Conservation (phyloP, 2,329 filamentous ascomycete genomes). For the Alternaria brassicicola region DNA sequence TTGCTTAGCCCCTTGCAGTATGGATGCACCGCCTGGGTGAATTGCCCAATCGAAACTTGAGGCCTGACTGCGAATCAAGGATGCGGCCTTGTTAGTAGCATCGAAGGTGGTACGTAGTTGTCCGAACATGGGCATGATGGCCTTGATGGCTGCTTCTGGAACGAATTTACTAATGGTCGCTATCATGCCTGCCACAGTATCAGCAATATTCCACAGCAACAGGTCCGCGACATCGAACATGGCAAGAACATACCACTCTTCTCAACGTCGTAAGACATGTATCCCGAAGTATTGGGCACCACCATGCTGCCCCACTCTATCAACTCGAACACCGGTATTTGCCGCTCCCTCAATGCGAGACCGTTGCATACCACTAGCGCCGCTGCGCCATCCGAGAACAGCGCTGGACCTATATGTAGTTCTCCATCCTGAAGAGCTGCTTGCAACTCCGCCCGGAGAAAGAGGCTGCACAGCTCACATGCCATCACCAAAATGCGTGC, state of each 20-base stretch:
- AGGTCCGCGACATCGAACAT: neutral
- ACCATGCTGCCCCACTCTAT: conserved; percentile 69
- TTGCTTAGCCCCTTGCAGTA: conserved; percentile 67
- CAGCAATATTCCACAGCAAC: neutral
- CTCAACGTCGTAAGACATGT: conserved; percentile 70
- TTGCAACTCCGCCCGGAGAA: conserved; percentile 70
- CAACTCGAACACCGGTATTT: conserved; percentile 60
- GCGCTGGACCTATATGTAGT: conserved; percentile 67
- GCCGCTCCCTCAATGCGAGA: conserved; percentile 53
- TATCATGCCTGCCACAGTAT: conserved; percentile 21
- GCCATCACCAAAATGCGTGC: conserved; percentile 70
- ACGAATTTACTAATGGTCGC: conserved; percentile 33
- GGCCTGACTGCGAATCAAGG: conserved; percentile 44
- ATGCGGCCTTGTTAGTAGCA: conserved; percentile 38
- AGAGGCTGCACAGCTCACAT: conserved; percentile 59
- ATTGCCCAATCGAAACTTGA: conserved; percentile 74
- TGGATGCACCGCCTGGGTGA: conserved; percentile 71
- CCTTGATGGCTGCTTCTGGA: conserved; percentile 20
- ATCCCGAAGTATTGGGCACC: conserved; percentile 65
- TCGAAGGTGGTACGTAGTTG: conserved; percentile 17
- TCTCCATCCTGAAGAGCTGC: conserved; percentile 58
- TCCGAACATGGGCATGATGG: conserved; percentile 44
- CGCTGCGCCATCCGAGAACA: conserved; percentile 76
- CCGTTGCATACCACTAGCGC: conserved; percentile 69
- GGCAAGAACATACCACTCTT: conserved; percentile 58